Evolutionary conservation across 768 basidiomycete species (phyloP).

Genomic region (Asterophora lycoperdoides): DNA sequence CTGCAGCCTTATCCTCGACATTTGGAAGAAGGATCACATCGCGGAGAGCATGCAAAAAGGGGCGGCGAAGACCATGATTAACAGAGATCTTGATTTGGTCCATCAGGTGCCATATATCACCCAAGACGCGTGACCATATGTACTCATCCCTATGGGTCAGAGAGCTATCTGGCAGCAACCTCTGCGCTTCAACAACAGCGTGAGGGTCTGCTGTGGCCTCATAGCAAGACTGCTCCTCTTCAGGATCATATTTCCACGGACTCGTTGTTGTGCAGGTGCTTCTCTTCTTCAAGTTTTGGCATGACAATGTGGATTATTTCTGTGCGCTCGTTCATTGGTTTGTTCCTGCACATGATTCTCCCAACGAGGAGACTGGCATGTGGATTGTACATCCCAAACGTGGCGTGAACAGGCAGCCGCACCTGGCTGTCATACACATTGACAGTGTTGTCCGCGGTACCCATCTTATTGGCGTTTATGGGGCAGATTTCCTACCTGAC

Average conservation of each 20-base stretch:
- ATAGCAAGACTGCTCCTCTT: no score
- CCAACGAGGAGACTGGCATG: constrained; percentile 18
- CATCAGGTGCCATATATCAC: no score
- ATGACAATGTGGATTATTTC: not conserved
- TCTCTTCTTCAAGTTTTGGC: constrained; percentile 25
- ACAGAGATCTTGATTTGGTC: no score
- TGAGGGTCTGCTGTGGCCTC: no score
- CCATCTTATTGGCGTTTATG: constrained; percentile 24
- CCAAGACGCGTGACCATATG: no score
- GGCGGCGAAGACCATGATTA: no score
- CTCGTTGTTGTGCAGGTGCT: constrained; percentile 24
- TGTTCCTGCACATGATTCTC: not conserved
- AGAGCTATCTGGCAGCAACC: no score
- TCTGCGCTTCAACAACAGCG: no score
- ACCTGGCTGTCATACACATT: constrained; percentile 11
- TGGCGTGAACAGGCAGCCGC: not conserved
- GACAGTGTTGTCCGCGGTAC: constrained; percentile 21
- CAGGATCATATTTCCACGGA: constrained; percentile 2
- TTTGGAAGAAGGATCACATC: no score
- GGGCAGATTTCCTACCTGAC: constrained; percentile 11
- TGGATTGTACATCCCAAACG: constrained; percentile 13
- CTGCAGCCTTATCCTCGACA: no score
- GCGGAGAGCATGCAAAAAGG: no score
- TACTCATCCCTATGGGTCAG: no score
- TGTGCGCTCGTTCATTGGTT: constrained; percentile 10